Conservation (phyloP, 805 yeast species). For the Schwanniomyces sp. region DNA sequence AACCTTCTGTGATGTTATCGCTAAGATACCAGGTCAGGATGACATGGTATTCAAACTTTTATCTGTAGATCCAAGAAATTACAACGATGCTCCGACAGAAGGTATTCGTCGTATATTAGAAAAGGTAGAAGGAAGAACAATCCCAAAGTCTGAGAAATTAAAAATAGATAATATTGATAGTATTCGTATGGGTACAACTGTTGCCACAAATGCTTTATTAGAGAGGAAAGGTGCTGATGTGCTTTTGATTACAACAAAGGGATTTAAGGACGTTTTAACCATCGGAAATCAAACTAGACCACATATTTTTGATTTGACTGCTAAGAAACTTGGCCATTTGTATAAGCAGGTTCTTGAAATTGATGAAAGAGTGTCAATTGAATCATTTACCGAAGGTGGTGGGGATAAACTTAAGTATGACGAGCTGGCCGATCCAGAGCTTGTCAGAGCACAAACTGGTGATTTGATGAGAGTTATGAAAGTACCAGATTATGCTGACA, state of each 20-base stretch:
- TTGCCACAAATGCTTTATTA: slow-evolving; percentile 87
- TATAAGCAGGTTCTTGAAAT: slow-evolving; percentile 77
- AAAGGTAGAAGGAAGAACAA: slow-evolving; percentile 47
- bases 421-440: slow-evolving; percentile 19
- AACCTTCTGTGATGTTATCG: slow-evolving; percentile 34
- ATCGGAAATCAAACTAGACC: slow-evolving; percentile 93
- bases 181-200: slow-evolving; percentile 87
- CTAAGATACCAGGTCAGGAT: slow-evolving; percentile 40
- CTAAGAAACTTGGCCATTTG: slow-evolving; percentile 63
- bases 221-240: slow-evolving; percentile 88
- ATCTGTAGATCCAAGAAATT: slow-evolving; percentile 87
- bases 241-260: slow-evolving; percentile 80
- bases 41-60: slow-evolving; percentile 69
- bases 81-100: slow-evolving; percentile 88
- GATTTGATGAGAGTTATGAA: slow-evolving; percentile 25
- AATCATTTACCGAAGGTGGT: slow-evolving; percentile 66
- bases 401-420: slow-evolving; percentile 13
- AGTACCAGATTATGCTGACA: slow-evolving; percentile 19
- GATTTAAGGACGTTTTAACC: slow-evolving; percentile 73
- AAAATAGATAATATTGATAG: slow-evolving; percentile 63
- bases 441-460: slow-evolving; percentile 29
- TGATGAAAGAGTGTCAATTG: slow-evolving; percentile 87
- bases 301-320: slow-evolving; percentile 75
- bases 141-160: slow-evolving; percentile 21
- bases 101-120: slow-evolving; percentile 83